Evolutionary conservation across 331 rosid species (phyloP).

Genomic region (Cydonia oblonga): DNA sequence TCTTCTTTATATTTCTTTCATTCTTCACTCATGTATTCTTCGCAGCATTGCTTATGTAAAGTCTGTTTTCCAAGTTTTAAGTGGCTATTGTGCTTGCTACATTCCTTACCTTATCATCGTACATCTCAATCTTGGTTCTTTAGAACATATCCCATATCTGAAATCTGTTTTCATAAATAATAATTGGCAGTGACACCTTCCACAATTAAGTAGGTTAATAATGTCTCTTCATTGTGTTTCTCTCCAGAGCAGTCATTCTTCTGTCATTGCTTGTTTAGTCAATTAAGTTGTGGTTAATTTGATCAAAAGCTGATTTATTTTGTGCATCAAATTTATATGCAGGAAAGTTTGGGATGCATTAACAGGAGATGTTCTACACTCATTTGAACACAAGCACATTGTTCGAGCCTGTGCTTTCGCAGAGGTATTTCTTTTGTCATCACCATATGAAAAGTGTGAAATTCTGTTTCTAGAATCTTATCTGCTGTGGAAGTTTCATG

Average conservation of each 20-base stretch:
- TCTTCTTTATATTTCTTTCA: background rate
- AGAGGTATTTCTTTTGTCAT: constrained; percentile 40
- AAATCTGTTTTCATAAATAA: too few species aligned
- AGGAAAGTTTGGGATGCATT: constrained; percentile 99
- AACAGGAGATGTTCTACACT: constrained; percentile 78
- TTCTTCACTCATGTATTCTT: background rate
- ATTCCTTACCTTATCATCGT: too few species aligned
- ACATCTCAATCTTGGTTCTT: too few species aligned
- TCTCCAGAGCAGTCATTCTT: background rate
- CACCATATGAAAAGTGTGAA: background rate
- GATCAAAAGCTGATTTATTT: background rate
- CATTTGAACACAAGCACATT: constrained; percentile 97
- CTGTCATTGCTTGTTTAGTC: background rate
- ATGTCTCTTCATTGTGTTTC: background rate
- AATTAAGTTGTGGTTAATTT: background rate
- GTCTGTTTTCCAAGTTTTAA: background rate
- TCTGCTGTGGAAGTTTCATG: background rate
- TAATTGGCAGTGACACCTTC: too few species aligned
- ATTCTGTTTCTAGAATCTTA: background rate
- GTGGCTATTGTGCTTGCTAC: background rate
- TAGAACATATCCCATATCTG: too few species aligned
- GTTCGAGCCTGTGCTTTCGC: constrained; percentile 94
- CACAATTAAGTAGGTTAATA: too few species aligned
- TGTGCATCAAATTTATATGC: constrained; percentile 23
- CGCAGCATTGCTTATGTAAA: background rate